A percentile compares a stretch with the other conserved stretches of the same genome.
phyloP scores from a whole-genome alignment of 1,284 basidiomycete genomes.

The Heterobasidion occidentale region DNA sequence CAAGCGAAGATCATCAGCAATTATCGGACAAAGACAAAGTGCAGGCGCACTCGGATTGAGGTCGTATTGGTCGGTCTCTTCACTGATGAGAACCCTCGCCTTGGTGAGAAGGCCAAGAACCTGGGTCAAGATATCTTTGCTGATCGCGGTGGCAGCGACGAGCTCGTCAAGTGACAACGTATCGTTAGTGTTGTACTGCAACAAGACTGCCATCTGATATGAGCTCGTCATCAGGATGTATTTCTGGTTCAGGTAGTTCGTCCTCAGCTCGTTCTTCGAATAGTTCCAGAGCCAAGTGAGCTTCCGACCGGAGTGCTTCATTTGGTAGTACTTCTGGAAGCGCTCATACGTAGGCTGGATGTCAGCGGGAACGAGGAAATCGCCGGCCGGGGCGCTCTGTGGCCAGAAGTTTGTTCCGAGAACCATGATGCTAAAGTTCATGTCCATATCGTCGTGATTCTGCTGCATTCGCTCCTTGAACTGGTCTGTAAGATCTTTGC shows the following conservation, averaged over 20 bases:
- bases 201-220: conserved; percentile 91
- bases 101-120: conserved; percentile 83
- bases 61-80: conserved; percentile 85
- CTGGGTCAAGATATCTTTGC: conserved; percentile 79
- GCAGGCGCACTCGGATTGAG: conserved; percentile 76
- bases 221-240: conserved; percentile 94
- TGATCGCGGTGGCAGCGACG: conserved; percentile 75
- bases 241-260: conserved; percentile 90
- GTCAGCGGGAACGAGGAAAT: conserved; percentile 87
- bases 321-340: conserved; percentile 91
- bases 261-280: conserved; percentile 92
- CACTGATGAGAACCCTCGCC: conserved; percentile 83
- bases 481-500: conserved; percentile 92
- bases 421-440: conserved; percentile 92
- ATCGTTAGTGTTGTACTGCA: conserved; percentile 93
- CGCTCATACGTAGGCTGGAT: conserved; percentile 85
- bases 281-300: conserved; percentile 98
- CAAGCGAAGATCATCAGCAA: not conserved
- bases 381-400: conserved; percentile 73
- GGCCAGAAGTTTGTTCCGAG: conserved; percentile 98
- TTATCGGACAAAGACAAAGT: not conserved
- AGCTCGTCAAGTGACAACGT: conserved; percentile 80
- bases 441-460: conserved; percentile 76
- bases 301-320: conserved; percentile 92
- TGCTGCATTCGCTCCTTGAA: conserved; percentile 94